Evolutionary conservation across 148 eudicot genomes (phyloP).

Genomic region (Rhododendron henanense): DNA sequence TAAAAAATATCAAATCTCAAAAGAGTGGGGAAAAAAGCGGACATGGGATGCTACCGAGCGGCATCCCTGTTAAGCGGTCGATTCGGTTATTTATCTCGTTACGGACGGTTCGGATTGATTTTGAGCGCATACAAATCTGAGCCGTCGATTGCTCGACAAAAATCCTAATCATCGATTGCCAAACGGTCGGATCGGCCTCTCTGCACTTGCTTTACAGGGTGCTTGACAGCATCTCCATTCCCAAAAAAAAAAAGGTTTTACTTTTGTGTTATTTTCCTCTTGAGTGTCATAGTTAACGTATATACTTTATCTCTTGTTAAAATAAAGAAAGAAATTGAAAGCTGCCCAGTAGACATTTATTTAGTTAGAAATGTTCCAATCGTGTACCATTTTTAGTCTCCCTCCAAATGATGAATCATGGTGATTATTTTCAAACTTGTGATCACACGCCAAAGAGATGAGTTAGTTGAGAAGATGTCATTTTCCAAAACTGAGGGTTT

Average conservation of each 20-base stretch:
- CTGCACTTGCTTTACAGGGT: too few relatives aligned
- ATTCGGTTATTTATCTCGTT: too few relatives aligned
- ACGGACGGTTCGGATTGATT: too few relatives aligned
- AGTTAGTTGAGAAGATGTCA: not conserved
- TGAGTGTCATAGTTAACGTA: not conserved
- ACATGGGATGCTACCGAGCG: too few relatives aligned
- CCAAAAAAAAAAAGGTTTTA: not conserved
- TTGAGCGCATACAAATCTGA: too few relatives aligned
- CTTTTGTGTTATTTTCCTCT: constrained; percentile 7
- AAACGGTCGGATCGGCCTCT: rapidly evolving
- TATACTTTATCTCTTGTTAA: not conserved
- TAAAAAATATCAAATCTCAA: not conserved
- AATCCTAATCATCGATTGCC: rapidly evolving
- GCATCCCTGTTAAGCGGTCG: too few relatives aligned
- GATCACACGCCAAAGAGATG: constrained; percentile 3
- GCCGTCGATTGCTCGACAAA: too few relatives aligned
- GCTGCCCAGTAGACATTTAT: not conserved
- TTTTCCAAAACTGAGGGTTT: not conserved
- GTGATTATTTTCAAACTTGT: constrained; percentile 3
- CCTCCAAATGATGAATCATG: not conserved
- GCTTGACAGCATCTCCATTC: too few relatives aligned
- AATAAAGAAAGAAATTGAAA: constrained; percentile 4
- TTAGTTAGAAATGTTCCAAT: constrained; percentile 11
- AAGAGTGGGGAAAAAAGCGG: not conserved
- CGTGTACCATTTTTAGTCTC: not conserved